A percentile compares a stretch with the other conserved stretches of the same genome.
Conservation (phyloP, 305 asterid species). For the Andrographis paniculata region DNA sequence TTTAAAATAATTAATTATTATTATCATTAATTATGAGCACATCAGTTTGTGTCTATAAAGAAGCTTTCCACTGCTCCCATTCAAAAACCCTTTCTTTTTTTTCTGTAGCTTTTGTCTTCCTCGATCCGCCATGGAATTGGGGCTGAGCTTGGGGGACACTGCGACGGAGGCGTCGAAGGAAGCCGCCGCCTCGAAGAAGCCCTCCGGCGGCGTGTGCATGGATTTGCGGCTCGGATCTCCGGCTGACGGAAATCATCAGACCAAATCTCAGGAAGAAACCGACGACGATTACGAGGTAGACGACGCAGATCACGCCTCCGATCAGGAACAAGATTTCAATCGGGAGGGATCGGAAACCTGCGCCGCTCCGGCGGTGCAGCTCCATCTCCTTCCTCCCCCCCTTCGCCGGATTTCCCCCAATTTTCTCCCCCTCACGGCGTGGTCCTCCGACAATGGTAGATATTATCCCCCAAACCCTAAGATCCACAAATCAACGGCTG, state of each 20-base stretch:
- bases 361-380: slow-evolving; percentile 34
- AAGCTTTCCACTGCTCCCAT: slow-evolving; percentile 26
- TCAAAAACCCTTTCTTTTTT: background rate
- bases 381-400: slow-evolving; percentile 48
- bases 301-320: slow-evolving; percentile 19
- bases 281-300: slow-evolving; percentile 20
- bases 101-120: slow-evolving; percentile 8
- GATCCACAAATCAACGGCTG: background rate
- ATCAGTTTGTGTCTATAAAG: slow-evolving; percentile 54
- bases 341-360: slow-evolving; percentile 10
- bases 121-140: slow-evolving; percentile 60
- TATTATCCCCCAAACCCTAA: background rate
- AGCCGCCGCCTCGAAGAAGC: slow-evolving; percentile 7
- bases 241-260: slow-evolving; percentile 12
- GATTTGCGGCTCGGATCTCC: slow-evolving; percentile 33
- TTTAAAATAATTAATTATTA: slow-evolving; percentile 14
- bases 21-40: background rate
- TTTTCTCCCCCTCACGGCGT: slow-evolving; percentile 28
- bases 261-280: slow-evolving; percentile 6
- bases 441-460: slow-evolving; percentile 68
- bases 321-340: slow-evolving; percentile 15
- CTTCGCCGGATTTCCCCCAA: slow-evolving; percentile 29
- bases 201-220: slow-evolving; percentile 45
- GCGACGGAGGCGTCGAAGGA: no score
- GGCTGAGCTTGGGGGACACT: slow-evolving; percentile 63